Conservation (phyloP, 495 filamentous ascomycete genomes). For the Hypoxylon lienhwacheense region DNA sequence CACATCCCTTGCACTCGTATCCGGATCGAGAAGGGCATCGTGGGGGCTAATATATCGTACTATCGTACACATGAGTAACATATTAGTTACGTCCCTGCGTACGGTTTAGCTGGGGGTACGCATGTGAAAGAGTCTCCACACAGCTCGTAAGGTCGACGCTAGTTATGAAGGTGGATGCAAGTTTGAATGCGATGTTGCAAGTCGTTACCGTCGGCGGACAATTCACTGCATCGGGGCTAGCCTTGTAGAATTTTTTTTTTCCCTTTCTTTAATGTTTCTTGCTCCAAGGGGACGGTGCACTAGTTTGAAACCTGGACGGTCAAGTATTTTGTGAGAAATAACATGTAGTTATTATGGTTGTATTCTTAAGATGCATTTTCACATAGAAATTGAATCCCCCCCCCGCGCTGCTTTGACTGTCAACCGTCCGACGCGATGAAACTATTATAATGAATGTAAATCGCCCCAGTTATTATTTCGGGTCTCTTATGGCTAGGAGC, state of each 20-base stretch:
- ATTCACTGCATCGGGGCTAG: conserved; percentile 33
- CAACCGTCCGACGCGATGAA: conserved; percentile 29
- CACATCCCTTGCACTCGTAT: conserved; percentile 25
- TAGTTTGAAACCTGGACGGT: conserved; percentile 10
- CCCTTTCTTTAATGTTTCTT: too few relatives aligned
- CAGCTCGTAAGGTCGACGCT: too few relatives aligned
- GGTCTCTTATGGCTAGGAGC: background rate
- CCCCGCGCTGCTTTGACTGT: conserved; percentile 17
- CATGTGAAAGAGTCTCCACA: too few relatives aligned
- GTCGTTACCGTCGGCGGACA: conserved; percentile 21
- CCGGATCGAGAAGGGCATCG: conserved; percentile 10
- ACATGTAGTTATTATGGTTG: too few relatives aligned
- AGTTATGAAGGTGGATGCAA: too few relatives aligned
- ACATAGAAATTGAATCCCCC: conserved; percentile 22
- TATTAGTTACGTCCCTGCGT: too few relatives aligned
- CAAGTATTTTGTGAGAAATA: too few relatives aligned
- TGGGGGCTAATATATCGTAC: conserved; percentile 9
- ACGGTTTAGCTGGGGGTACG: too few relatives aligned
- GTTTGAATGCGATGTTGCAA: background rate
- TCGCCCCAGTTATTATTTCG: conserved; percentile 19
- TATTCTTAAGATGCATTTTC: too few relatives aligned
- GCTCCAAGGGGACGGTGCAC: background rate
- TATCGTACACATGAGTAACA: too few relatives aligned
- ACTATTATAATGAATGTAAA: conserved; percentile 12
- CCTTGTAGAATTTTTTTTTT: conserved; percentile 13